A percentile compares a stretch with the other conserved stretches of the same genome.
These are phyloP conservation scores for Zymoseptoria pseudotritici DNA, from an alignment of 2,329 filamentous ascomycete genomes.

Conservation along the genomic window DNA sequence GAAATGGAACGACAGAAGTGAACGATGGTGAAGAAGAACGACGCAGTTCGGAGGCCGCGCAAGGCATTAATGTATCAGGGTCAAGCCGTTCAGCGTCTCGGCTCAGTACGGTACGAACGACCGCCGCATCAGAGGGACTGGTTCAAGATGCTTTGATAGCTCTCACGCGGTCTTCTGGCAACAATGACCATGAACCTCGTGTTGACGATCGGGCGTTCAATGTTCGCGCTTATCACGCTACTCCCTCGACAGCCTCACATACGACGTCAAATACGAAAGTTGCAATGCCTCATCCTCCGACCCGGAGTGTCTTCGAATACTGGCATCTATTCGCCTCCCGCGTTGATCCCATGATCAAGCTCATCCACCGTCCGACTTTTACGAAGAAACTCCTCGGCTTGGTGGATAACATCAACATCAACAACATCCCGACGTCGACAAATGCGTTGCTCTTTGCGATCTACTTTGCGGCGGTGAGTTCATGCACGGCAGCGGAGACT, in stretches of 20 bases:
- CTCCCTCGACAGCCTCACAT: not conserved
- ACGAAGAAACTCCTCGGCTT: constrained; percentile 12
- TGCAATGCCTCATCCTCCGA: constrained; percentile 11
- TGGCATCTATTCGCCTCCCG: constrained; percentile 22
- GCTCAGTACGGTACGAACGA: not conserved
- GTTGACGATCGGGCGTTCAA: constrained; percentile 9
- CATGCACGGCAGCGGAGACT: constrained; percentile 19
- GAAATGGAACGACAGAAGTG: not conserved
- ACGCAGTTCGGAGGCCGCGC: not conserved
- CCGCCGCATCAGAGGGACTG: constrained; percentile 15
- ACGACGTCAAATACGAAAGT: not conserved
- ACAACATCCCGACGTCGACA: constrained; percentile 6
- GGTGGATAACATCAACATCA: constrained; percentile 9
- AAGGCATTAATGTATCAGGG: not conserved
- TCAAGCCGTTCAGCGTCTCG: not conserved
- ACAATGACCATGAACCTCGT: constrained; percentile 6
- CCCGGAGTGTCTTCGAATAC: constrained; percentile 18
- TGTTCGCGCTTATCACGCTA: constrained; percentile 1
- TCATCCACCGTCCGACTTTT: constrained; percentile 23
- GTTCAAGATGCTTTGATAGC: constrained; percentile 24
- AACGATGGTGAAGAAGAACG: not conserved
- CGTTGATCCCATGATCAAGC: constrained; percentile 24
- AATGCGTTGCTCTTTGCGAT: constrained; percentile 20
- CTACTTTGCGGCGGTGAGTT: constrained; percentile 21
- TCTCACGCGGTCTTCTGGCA: constrained; percentile 18